Percentiles rank a stretch among this genome's conserved stretches.
phyloP scores from a whole-genome alignment of 495 filamentous ascomycete species.

The Xylaria castorea region DNA sequence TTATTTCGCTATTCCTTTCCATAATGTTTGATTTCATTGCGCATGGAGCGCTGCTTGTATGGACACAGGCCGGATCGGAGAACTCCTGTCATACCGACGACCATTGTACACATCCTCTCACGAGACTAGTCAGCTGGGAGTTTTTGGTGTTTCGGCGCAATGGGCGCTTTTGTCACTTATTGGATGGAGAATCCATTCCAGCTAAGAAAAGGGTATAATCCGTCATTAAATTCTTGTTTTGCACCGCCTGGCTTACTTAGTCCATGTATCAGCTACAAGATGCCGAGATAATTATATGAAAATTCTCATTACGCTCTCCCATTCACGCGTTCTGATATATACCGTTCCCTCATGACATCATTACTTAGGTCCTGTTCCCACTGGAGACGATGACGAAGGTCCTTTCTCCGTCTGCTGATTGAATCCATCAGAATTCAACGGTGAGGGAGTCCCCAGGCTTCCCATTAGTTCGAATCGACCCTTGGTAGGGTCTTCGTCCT shows the following conservation, averaged over 20 bases:
- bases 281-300: conserved; percentile 14
- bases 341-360: not conserved
- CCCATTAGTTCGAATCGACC: conserved; percentile 23
- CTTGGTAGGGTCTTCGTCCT: not conserved
- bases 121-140: conserved; percentile 3
- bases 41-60: not conserved
- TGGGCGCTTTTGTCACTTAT: conserved; percentile 2
- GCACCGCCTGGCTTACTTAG: not conserved
- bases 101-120: conserved; percentile 21
- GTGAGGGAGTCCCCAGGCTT: conserved; percentile 13
- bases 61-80: conserved; percentile 14
- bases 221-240: not conserved
- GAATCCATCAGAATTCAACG: not conserved
- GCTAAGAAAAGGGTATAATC: not conserved
- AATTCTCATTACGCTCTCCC: conserved; percentile 17
- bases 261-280: conserved; percentile 11
- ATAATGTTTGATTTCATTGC: not conserved
- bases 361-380: not conserved
- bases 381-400: not conserved
- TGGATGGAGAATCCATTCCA: not conserved
- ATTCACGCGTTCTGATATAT: not conserved
- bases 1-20: not conserved
- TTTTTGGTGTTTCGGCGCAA: conserved; percentile 21
- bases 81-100: not conserved
- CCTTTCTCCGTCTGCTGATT: not conserved